A percentile compares a stretch with the other conserved stretches of the same genome.
Evolutionary conservation across 2,329 filamentous ascomycete genomes (phyloP).

Genomic region (Camillea tinctor): DNA sequence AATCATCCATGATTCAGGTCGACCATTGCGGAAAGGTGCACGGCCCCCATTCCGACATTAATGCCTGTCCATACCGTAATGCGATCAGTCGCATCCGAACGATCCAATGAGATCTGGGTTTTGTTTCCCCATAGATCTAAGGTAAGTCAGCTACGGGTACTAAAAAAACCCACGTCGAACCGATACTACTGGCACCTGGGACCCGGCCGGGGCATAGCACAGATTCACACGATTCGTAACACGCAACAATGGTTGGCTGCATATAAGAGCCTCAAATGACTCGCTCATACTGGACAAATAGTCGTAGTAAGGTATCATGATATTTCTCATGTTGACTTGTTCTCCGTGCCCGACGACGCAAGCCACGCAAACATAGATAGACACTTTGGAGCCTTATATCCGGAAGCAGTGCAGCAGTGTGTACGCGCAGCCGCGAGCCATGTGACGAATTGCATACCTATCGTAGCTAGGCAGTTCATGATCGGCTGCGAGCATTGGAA

Average conservation of each 20-base stretch:
- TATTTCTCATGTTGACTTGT: too few species aligned
- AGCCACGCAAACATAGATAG: too few species aligned
- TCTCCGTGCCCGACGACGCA: too few species aligned
- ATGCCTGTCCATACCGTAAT: constrained; percentile 8
- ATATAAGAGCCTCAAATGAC: background rate
- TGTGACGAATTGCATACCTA: too few species aligned
- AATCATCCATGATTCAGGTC: constrained; percentile 20
- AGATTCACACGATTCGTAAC: background rate
- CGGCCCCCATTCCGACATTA: constrained; percentile 9
- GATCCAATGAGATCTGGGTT: background rate
- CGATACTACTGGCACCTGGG: background rate
- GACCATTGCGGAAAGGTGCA: constrained; percentile 13
- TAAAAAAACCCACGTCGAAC: background rate
- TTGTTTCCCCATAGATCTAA: constrained; percentile 1
- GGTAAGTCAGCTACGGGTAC: background rate
- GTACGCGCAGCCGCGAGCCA: too few species aligned
- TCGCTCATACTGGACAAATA: background rate
- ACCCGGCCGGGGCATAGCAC: background rate
- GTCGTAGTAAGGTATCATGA: background rate
- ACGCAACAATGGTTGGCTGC: background rate
- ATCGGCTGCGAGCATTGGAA: too few species aligned
- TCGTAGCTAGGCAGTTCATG: too few species aligned
- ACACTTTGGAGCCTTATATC: too few species aligned
- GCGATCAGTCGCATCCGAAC: background rate
- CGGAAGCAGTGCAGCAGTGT: too few species aligned